Conservation (phyloP, 2,329 filamentous ascomycete genomes). For the Colletotrichum chlorophyti region DNA sequence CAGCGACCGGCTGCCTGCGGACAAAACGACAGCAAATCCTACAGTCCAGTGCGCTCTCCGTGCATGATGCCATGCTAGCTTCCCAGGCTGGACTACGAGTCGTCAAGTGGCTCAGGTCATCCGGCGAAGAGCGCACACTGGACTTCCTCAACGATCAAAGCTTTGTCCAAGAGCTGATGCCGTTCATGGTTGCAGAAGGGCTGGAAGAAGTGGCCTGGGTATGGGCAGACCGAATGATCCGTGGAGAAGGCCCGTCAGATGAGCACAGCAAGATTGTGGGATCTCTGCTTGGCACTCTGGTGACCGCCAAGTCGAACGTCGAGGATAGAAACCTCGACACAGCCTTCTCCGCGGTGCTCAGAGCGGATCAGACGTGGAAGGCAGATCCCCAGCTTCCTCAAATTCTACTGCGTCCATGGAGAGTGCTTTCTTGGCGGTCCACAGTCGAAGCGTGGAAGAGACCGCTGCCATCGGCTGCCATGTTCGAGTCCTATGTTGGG, state of each 20-base stretch:
- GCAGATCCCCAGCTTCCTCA: constrained; percentile 41
- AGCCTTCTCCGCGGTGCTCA: constrained; percentile 55
- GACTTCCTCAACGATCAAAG: constrained; percentile 49
- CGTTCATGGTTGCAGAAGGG: constrained; percentile 60
- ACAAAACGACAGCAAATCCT: constrained; percentile 52
- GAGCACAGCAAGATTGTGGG: constrained; percentile 17
- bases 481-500: constrained; percentile 61
- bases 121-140: constrained; percentile 53
- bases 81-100: constrained; percentile 56
- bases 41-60: constrained; percentile 39
- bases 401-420: constrained; percentile 52
- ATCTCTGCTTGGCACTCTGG: constrained; percentile 45
- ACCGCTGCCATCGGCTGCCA: constrained; percentile 49
- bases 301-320: constrained; percentile 48
- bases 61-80: constrained; percentile 42
- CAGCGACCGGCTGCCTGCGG: constrained; percentile 61
- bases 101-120: constrained; percentile 60
- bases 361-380: constrained; percentile 51
- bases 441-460: constrained; percentile 57
- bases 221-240: constrained; percentile 46
- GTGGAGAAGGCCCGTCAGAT: constrained; percentile 28
- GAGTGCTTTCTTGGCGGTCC: constrained; percentile 55
- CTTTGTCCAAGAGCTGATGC: constrained; percentile 49
- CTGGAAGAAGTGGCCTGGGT: constrained; percentile 58
- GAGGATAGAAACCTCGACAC: constrained; percentile 51